phyloP scores from a whole-genome alignment of 352 stramenopile species.

The Phytopythium boreale region DNA sequence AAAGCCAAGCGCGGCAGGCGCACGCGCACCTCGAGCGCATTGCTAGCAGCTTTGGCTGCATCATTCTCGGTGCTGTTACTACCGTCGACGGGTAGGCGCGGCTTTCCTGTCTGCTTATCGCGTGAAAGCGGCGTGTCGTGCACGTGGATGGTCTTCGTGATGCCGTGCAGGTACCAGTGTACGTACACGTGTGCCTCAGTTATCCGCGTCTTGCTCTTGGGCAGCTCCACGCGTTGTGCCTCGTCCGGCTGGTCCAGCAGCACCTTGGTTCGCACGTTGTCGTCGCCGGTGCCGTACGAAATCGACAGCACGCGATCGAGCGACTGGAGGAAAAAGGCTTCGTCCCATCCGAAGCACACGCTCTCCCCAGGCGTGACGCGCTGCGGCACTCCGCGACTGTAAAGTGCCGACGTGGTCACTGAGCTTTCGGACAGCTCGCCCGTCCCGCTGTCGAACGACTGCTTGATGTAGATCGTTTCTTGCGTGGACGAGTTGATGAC shows the following conservation, averaged over 20 bases:
- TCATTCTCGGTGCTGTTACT: background rate
- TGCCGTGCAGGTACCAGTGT: conserved; percentile 77
- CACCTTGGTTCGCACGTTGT: conserved; percentile 45
- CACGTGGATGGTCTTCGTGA: conserved; percentile 82
- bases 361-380: conserved; percentile 66
- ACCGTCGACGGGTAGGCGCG: conserved; percentile 21
- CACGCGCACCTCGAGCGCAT: conserved; percentile 53
- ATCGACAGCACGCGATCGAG: conserved; percentile 62
- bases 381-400: conserved; percentile 65
- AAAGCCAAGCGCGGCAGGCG: conserved; percentile 62
- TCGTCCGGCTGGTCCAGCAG: conserved; percentile 72
- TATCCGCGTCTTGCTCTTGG: conserved; percentile 24
- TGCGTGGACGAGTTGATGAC: conserved; percentile 72
- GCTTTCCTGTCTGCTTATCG: conserved; percentile 66
- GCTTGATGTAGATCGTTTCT: conserved; percentile 80
- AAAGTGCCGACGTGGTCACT: conserved; percentile 27
- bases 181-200: conserved; percentile 43
- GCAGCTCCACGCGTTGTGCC: conserved; percentile 59
- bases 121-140: conserved; percentile 58
- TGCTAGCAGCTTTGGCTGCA: conserved; percentile 29
- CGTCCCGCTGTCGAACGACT: conserved; percentile 60
- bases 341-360: conserved; percentile 83
- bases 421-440: conserved; percentile 47
- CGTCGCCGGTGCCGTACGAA: conserved; percentile 42
- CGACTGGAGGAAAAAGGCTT: conserved; percentile 73